Base-by-base conservation (phyloP, 352 stramenopile species). In the Phytophthora lateralis region DNA sequence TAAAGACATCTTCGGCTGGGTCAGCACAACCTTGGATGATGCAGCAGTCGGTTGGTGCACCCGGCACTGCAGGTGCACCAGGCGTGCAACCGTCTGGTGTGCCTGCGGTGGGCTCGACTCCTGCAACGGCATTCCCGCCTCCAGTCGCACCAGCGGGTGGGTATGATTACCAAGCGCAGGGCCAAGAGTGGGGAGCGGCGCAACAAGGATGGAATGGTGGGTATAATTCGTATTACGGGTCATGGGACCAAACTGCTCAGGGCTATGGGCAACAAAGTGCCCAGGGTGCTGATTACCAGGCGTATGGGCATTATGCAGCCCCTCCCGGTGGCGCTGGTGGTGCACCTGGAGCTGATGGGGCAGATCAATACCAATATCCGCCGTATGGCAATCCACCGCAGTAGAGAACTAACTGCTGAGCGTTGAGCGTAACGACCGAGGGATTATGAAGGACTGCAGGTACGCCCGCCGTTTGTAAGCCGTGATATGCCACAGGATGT, bases 1-100 rank as follows among this genome's bases (percentile, higher is more conserved):
- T 57, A 1, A 92, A 89, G 57, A 65, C 76, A 11, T 69, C 66
- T 15, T 70, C 78, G 0, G 63, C 67, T 12, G 60, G 49, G 7
- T 61, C 51, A 18, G 64, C 73, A 9, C 80, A 90, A 50, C 79
- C 82, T 48, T 93, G 84, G 82, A 88, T 89, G 78, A 60, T 73
- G 29, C 82, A 80, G 14, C 78, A 89, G 52, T 73, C 66, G 34
- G 55, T 62, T 58, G 66, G 70, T 50, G 70, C 70, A 24, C 70
- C 70, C 8, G 70, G 70, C 30, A 78, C 69, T 52, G 29, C 51
- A 32, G 55, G 47, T 20, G 50, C 59, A 8, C 57, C 54, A 29
- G 57, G 58, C 55, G 50, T 69, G 29, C 64, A 71, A 51, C 41
- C 47, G 24, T 34, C 69, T 60, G 57, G 51, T 30, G 38, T 46